Base-by-base conservation (phyloP, 2,329 filamentous ascomycete species). In the Parastagonospora nodorum region DNA sequence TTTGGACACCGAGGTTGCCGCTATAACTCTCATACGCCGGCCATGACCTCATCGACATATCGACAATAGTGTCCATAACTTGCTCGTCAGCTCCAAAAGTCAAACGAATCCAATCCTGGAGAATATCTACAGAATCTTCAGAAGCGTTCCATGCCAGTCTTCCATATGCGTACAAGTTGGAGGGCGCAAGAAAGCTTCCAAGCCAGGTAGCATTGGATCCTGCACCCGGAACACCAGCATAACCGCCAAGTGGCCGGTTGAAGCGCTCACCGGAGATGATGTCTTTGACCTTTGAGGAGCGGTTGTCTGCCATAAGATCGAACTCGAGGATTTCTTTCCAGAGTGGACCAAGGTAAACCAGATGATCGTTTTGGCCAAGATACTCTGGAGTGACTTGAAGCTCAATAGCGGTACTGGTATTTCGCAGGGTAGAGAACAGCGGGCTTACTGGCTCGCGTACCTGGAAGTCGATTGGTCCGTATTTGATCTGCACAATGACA, bases 401-500 rank as follows among this genome's bases (percentile, higher is more conserved):
- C 67, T 90, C 87, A 32, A 89, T 83, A 0, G 84, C 83, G 3
- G 69, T 74, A 39, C 68, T 78, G 1, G 79, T 82, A 4, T 80
- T 66, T 35, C 60, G 67, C 6, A 83, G 60, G 39, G 80, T 77
- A 5, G 77, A 79, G 55, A 90, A 88, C 1, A 90, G 72, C 0
- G 88, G 87, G 4, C 83, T 88, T 1, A 80, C 72, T 1, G 87
- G 84, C 66, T 89, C 87, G 31, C 87, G 82, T 9, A 89, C 84
- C 61, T 89, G 87, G 69, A 90, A 89, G 64, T 90, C 87, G 51
- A 89, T 89, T 0, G 87, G 86, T 0, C 88, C 87, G 55, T 87
- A 88, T 69, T 90, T 90, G 71, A 90, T 85, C 65, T 90, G 87
- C 2, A 90, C 78, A 0, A 90, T 78, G 0, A 89, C 86, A 40